phyloP scores from a whole-genome alignment of 2,329 filamentous ascomycete species.

The Catunica adiposa region DNA sequence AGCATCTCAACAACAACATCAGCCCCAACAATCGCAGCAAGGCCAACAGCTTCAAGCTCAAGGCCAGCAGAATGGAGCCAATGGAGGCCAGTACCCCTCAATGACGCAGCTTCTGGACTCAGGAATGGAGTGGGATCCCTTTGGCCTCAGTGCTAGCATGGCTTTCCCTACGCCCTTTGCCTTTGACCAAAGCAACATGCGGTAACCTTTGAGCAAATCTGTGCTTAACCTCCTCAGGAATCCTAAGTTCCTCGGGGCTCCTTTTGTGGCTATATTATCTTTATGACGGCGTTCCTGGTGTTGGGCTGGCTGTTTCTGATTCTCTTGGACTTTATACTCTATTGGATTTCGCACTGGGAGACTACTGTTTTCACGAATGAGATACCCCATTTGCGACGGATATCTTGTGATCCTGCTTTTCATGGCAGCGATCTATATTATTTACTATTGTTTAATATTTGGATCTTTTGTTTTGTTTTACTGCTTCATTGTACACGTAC shows the following conservation, averaged over 20 bases:
- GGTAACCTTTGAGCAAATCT: no score
- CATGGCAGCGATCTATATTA: background rate
- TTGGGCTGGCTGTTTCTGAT: background rate
- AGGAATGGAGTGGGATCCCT: constrained; percentile 82
- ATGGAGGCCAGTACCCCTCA: constrained; percentile 35
- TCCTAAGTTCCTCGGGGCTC: no score
- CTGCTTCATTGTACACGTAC: background rate
- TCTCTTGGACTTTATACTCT: background rate
- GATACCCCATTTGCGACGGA: background rate
- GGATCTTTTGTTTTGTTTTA: no score
- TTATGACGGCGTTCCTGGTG: background rate
- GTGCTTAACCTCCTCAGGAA: no score
- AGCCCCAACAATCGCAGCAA: constrained; percentile 20
- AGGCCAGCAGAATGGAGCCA: constrained; percentile 18
- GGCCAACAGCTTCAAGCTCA: constrained; percentile 16
- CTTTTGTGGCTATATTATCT: background rate
- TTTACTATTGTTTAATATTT: no score
- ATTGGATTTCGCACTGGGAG: background rate
- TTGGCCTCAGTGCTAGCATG: constrained; percentile 87
- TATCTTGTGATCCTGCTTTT: background rate
- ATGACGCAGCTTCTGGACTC: constrained; percentile 55
- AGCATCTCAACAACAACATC: constrained; percentile 19
- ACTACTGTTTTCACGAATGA: background rate
- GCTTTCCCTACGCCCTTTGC: constrained; percentile 75
- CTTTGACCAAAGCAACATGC: constrained; percentile 46